These are phyloP conservation scores for Ustilago sp. DNA, from an alignment of 1,284 basidiomycete genomes.

Conservation along the genomic window DNA sequence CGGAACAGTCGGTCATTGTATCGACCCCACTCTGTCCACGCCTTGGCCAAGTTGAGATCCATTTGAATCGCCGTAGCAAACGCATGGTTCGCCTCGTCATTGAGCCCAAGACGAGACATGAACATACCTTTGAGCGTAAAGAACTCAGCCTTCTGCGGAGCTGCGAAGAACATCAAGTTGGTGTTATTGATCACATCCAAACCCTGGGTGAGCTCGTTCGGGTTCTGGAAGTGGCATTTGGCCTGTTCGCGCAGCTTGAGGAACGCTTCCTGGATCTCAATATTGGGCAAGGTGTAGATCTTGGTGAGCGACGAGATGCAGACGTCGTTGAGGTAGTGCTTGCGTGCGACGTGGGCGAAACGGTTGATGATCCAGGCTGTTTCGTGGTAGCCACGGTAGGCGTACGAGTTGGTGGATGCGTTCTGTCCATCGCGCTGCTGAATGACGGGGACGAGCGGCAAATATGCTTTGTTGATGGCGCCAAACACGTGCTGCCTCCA, in stretches of 20 bases:
- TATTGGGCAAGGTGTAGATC: conserved; percentile 98
- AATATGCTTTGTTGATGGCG: conserved; percentile 96
- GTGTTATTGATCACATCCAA: conserved; percentile 99
- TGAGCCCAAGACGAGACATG: conserved; percentile 85
- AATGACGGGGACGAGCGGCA: conserved; percentile 76
- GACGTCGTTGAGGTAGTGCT: conserved; percentile 95
- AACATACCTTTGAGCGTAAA: conserved; percentile 99
- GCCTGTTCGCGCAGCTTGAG: conserved; percentile 98
- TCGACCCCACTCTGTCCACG: conserved; percentile 98
- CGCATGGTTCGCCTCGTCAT: conserved; percentile 90
- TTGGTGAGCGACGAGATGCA: conserved; percentile 95
- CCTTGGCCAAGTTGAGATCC: conserved; percentile 93
- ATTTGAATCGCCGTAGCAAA: conserved; percentile 83
- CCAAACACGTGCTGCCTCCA: conserved; percentile 92
- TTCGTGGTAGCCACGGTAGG: conserved; percentile 98
- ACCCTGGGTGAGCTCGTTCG: conserved; percentile 90
- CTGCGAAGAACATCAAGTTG: conserved; percentile 97
- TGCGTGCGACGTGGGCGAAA: conserved; percentile 98
- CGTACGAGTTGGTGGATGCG: conserved; percentile 77
- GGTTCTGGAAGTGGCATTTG: conserved; percentile 97
- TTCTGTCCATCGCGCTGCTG: conserved; percentile 73
- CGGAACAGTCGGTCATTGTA: conserved; percentile 92
- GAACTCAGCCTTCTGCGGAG: conserved; percentile 95
- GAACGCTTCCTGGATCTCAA: conserved; percentile 99
- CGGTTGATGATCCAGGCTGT: conserved; percentile 99